phyloP scores from a whole-genome alignment of 257 asterid genomes.

The Schizonepeta tenuifolia region DNA sequence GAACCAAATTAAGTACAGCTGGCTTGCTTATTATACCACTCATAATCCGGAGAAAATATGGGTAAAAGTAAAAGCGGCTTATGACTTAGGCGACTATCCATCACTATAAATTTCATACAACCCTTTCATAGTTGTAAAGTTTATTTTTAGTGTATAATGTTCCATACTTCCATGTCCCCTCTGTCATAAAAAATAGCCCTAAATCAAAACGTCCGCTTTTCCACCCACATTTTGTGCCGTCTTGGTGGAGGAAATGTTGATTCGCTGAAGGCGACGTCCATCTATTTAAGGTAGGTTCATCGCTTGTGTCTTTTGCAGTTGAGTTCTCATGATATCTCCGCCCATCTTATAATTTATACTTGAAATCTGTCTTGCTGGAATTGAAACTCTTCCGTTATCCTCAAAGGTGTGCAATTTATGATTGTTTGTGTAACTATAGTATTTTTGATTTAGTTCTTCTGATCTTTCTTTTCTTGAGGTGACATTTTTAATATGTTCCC shows the following conservation, averaged over 20 bases:
- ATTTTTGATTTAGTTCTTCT: background rate
- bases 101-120: constrained; percentile 17
- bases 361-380: background rate
- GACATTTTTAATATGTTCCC: constrained; percentile 10
- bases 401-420: constrained; percentile 1
- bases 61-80: constrained; percentile 11
- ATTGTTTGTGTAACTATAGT: constrained; percentile 8
- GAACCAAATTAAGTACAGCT: constrained; percentile 4
- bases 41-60: background rate
- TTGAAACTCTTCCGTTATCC: background rate
- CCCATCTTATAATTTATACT: background rate
- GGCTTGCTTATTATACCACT: background rate
- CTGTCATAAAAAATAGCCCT: background rate
- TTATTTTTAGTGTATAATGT: background rate
- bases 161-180: background rate
- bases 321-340: constrained; percentile 12
- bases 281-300: background rate
- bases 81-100: background rate
- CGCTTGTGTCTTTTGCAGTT: background rate
- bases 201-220: background rate
- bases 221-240: constrained; percentile 17
- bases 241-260: background rate
- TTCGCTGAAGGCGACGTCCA: constrained; percentile 2
- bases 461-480: constrained; percentile 8
- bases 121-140: background rate